These are phyloP conservation scores for Trapa incisa DNA, from an alignment of 345 rosid species.

Conservation along the genomic window DNA sequence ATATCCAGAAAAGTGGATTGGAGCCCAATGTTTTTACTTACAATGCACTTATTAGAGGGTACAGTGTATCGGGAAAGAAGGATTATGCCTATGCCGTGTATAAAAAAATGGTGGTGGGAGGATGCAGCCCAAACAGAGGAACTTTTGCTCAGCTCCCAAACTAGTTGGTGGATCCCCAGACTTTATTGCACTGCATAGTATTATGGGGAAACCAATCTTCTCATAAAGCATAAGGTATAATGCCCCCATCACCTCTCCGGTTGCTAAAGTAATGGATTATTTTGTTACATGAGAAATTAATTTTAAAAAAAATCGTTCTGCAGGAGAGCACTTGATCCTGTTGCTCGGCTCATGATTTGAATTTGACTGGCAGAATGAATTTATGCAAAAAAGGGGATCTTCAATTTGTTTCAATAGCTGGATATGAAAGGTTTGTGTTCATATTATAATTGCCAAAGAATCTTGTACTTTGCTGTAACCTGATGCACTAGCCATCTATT, in stretches of 20 bases:
- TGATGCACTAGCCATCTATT: neutral
- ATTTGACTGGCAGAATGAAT: neutral
- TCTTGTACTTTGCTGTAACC: neutral
- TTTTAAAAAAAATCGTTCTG: neutral
- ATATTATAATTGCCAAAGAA: neutral
- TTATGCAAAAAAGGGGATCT: neutral
- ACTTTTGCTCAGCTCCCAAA: constrained; percentile 90
- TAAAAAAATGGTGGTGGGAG: constrained; percentile 66
- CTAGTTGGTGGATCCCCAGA: constrained; percentile 1
- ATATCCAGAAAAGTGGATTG: constrained; percentile 48
- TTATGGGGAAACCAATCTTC: neutral
- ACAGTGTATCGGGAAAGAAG: constrained; percentile 51
- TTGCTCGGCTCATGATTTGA: neutral
- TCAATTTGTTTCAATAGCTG: neutral
- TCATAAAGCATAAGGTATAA: neutral
- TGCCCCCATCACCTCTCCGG: neutral
- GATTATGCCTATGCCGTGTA: constrained; percentile 67
- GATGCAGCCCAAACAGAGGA: constrained; percentile 68
- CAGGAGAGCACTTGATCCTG: neutral
- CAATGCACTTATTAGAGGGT: constrained; percentile 72
- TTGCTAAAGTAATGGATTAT: neutral
- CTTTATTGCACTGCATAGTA: neutral
- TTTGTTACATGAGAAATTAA: neutral
- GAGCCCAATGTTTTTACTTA: constrained; percentile 78
- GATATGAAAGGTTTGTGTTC: neutral